phyloP scores from a whole-genome alignment of 225 moss, liverwort and hornwort genomes.

The Climacium dendroides region DNA sequence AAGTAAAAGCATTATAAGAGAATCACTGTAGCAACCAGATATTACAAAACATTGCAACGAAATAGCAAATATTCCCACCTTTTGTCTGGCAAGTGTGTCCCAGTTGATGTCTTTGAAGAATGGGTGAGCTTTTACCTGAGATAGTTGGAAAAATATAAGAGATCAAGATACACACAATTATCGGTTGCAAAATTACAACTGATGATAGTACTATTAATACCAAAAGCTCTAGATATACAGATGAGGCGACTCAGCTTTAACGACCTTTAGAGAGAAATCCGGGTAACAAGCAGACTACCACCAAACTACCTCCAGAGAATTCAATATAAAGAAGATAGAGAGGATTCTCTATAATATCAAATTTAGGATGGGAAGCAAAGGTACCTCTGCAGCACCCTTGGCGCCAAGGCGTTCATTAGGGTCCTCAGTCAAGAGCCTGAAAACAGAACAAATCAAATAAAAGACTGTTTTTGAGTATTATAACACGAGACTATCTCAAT shows the following conservation, averaged over 20 bases:
- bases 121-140: conserved; percentile 80
- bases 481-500: background rate
- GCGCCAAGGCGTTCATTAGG: conserved; percentile 88
- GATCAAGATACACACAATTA: background rate
- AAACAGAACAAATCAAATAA: background rate
- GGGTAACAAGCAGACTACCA: background rate
- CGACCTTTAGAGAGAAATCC: background rate
- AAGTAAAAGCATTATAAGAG: background rate
- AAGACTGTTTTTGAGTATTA: background rate
- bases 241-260: background rate
- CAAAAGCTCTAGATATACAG: background rate
- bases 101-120: conserved; percentile 94
- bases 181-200: background rate
- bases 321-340: background rate
- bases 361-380: background rate
- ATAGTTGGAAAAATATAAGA: background rate
- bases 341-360: background rate
- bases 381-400: conserved; percentile 90
- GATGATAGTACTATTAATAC: background rate
- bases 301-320: background rate
- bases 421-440: conserved; percentile 87
- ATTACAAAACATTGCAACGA: background rate
- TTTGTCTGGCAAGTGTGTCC: conserved; percentile 94
- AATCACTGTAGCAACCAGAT: background rate
- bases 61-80: conserved; percentile 16